phyloP scores from a whole-genome alignment of 1,139 yeast genomes.

The Hyphopichia burtonii region DNA sequence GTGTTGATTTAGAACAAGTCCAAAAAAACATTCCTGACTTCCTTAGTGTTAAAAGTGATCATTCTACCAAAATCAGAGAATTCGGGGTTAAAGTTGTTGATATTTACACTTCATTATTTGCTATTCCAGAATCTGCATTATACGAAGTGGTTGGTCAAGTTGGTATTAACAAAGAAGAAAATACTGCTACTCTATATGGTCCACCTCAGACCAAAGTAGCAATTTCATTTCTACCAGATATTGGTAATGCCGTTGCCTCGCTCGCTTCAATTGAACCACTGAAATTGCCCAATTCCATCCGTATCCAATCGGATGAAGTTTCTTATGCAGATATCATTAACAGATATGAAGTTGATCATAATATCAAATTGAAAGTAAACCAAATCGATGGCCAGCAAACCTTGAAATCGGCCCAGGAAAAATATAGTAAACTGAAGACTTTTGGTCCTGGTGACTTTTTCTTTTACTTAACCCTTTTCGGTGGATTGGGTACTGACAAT shows the following conservation, averaged over 20 bases:
- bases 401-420: conserved; percentile 27
- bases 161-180: conserved; percentile 37
- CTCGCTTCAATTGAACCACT: conserved; percentile 37
- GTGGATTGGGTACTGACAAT: conserved; percentile 36
- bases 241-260: conserved; percentile 47
- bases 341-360: conserved; percentile 40
- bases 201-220: conserved; percentile 32
- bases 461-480: conserved; percentile 32
- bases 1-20: conserved; percentile 34
- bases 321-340: conserved; percentile 38
- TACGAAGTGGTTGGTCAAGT: conserved; percentile 31
- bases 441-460: conserved; percentile 20
- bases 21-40: conserved; percentile 30
- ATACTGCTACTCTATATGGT: conserved; percentile 42
- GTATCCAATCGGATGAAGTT: conserved; percentile 41
- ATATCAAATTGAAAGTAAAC: conserved; percentile 31
- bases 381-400: conserved; percentile 28
- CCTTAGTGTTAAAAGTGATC: conserved; percentile 36
- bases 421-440: conserved; percentile 12
- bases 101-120: conserved; percentile 45
- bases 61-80: conserved; percentile 38
- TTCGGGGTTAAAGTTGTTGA: conserved; percentile 54
- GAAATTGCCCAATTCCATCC: conserved; percentile 44
- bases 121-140: conserved; percentile 36
- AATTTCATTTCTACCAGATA: conserved; percentile 42